Conservation (phyloP, 140 eudicot species). For the Artemisia princeps region DNA sequence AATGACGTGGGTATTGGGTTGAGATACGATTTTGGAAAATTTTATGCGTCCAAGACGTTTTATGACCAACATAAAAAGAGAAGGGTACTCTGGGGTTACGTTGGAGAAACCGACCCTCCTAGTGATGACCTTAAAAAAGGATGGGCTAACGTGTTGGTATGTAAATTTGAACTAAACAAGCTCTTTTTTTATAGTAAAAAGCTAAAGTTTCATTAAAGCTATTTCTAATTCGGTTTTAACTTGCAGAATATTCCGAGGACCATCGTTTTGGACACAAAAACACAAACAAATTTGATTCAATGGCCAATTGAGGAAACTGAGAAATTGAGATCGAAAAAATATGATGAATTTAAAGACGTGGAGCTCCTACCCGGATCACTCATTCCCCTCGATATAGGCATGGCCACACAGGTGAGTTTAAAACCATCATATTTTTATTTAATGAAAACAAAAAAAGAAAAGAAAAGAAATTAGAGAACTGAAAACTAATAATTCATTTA, state of each 20-base stretch:
- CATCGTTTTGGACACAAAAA: conserved; percentile 36
- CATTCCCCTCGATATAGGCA: conserved; percentile 40
- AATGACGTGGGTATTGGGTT: conserved; percentile 54
- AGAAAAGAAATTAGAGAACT: not conserved
- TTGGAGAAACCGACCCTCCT: conserved; percentile 43
- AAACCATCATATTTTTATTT: not conserved
- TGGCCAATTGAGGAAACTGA: conserved; percentile 60
- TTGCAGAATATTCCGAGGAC: conserved; percentile 50
- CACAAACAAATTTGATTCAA: conserved; percentile 44
- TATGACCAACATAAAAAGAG: conserved; percentile 45
- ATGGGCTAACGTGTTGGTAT: conserved; percentile 57
- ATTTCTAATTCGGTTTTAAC: not conserved
- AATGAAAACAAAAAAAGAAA: too few relatives aligned
- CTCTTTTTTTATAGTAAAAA: not conserved
- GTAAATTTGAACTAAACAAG: not conserved
- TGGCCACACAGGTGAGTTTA: conserved; percentile 39
- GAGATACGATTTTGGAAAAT: conserved; percentile 44
- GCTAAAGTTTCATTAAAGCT: not conserved
- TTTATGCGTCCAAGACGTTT: conserved; percentile 51
- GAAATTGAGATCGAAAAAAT: conserved; percentile 30
- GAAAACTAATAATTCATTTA: not conserved
- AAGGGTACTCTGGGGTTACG: conserved; percentile 53
- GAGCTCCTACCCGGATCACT: conserved; percentile 41
- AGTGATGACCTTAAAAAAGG: conserved; percentile 36
- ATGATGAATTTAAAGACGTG: conserved; percentile 30